phyloP scores from a whole-genome alignment of 2,329 filamentous ascomycete species.

The Trichophyton mentagrophytes region DNA sequence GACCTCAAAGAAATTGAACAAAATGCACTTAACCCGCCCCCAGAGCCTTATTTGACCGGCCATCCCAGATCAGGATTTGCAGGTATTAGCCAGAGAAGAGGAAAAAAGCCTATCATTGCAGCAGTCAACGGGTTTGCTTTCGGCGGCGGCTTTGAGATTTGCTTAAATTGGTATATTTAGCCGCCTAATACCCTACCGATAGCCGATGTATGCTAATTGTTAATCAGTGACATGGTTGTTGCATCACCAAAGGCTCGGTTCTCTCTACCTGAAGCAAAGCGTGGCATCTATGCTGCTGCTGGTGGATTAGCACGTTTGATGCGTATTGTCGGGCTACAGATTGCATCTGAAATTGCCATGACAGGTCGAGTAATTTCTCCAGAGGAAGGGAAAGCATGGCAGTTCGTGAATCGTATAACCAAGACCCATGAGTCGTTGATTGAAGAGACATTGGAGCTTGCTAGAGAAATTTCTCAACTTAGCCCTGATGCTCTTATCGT shows the following conservation, averaged over 20 bases:
- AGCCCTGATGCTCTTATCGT: slow-evolving; percentile 66
- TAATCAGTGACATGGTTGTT: slow-evolving; percentile 55
- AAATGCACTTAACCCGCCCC: slow-evolving; percentile 16
- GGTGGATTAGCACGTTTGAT: slow-evolving; percentile 56
- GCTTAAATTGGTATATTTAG: slow-evolving; percentile 62
- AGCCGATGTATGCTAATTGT: slow-evolving; percentile 19
- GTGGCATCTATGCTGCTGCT: slow-evolving; percentile 57
- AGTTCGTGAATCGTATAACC: slow-evolving; percentile 53
- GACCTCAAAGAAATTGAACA: slow-evolving; percentile 34
- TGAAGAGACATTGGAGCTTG: slow-evolving; percentile 54
- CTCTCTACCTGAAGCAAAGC: slow-evolving; percentile 56
- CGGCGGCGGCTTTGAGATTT: slow-evolving; percentile 70
- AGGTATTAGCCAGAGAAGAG: slow-evolving; percentile 42
- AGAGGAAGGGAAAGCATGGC: slow-evolving; percentile 48
- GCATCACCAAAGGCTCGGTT: slow-evolving; percentile 48
- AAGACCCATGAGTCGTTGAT: slow-evolving; percentile 61
- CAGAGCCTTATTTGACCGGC: slow-evolving; percentile 17
- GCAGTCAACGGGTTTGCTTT: slow-evolving; percentile 67
- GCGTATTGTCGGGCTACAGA: slow-evolving; percentile 53
- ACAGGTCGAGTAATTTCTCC: slow-evolving; percentile 49
- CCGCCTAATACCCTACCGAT: not conserved
- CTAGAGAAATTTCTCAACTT: slow-evolving; percentile 46
- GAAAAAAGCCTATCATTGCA: slow-evolving; percentile 61
- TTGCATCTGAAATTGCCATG: slow-evolving; percentile 60
- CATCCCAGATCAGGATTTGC: slow-evolving; percentile 41